These are phyloP conservation scores for Trichophyton benhamiae DNA, from an alignment of 2,329 filamentous ascomycete genomes.

Conservation along the genomic window DNA sequence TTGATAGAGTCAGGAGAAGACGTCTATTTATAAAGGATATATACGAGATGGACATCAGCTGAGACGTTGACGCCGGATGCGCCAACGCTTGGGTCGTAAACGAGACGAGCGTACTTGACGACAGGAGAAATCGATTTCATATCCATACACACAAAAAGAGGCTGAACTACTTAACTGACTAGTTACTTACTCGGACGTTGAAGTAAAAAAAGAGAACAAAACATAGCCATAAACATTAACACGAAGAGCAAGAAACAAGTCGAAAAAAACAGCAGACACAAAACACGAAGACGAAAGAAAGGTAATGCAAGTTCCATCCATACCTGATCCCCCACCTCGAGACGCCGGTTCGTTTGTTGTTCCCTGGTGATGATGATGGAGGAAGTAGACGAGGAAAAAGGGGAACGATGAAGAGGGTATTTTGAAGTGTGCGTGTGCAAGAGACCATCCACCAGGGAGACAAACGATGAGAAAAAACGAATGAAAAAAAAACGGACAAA, in stretches of 20 bases:
- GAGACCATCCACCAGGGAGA: not conserved
- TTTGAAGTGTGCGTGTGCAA: not conserved
- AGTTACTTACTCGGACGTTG: not conserved
- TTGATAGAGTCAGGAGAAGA: no score
- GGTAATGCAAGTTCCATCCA: conserved; percentile 5
- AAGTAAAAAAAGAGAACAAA: not conserved
- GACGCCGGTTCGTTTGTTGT: conserved; percentile 9
- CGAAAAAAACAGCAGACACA: conserved; percentile 9
- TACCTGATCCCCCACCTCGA: conserved; percentile 4
- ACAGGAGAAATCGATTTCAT: not conserved
- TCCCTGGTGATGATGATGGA: not conserved
- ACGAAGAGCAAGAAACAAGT: conserved; percentile 10
- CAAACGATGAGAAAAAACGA: conserved; percentile 11
- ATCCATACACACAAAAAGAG: conserved; percentile 2
- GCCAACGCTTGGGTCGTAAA: no score
- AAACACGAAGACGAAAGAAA: conserved; percentile 14
- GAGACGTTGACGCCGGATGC: no score
- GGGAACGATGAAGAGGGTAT: not conserved
- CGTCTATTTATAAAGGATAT: no score
- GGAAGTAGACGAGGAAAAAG: not conserved
- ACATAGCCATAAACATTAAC: conserved; percentile 2
- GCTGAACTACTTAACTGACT: no score
- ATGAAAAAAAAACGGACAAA: not conserved
- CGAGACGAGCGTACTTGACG: no score
- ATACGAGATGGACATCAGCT: no score